A percentile compares a stretch with the other conserved stretches of the same genome.
Conservation (phyloP, 164 flowering plant species). For the Sedum album region DNA sequence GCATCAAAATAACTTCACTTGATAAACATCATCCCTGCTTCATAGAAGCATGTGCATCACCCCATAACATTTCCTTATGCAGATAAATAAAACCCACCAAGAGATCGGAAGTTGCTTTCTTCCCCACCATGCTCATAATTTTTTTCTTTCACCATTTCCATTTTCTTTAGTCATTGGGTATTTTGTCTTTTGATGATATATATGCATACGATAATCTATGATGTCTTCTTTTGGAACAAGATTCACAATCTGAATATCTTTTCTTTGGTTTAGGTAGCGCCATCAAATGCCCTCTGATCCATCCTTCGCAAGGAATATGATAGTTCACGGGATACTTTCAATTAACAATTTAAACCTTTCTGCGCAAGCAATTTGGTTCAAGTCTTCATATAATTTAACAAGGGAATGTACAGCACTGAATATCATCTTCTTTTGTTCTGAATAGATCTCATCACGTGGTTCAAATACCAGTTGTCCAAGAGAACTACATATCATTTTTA, state of each 20-base stretch:
- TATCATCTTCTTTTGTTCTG: constrained; percentile 48
- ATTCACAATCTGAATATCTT: background rate
- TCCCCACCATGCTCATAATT: background rate
- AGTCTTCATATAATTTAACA: constrained; percentile 33
- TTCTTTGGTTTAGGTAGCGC: background rate
- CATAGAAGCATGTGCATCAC: background rate
- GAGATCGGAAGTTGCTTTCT: background rate
- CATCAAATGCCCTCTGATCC: background rate
- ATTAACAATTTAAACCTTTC: constrained; percentile 41
- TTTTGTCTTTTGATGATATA: background rate
- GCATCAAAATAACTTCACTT: background rate
- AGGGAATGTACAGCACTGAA: constrained; percentile 45
- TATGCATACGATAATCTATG: background rate
- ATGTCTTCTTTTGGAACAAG: background rate
- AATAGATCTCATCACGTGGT: constrained; percentile 16
- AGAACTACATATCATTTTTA: constrained; percentile 39
- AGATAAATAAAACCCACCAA: background rate
- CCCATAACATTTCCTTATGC: background rate
- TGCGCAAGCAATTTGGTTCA: constrained; percentile 28
- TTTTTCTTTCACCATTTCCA: background rate
- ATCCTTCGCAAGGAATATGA: background rate
- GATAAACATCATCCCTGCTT: background rate
- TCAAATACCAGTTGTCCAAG: constrained; percentile 22
- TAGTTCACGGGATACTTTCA: constrained; percentile 14
- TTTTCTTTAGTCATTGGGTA: no score